A percentile compares a stretch with the other conserved stretches of the same genome.
These are phyloP conservation scores for Xylaria digitata DNA, from an alignment of 2,329 filamentous ascomycete genomes.

Conservation along the genomic window DNA sequence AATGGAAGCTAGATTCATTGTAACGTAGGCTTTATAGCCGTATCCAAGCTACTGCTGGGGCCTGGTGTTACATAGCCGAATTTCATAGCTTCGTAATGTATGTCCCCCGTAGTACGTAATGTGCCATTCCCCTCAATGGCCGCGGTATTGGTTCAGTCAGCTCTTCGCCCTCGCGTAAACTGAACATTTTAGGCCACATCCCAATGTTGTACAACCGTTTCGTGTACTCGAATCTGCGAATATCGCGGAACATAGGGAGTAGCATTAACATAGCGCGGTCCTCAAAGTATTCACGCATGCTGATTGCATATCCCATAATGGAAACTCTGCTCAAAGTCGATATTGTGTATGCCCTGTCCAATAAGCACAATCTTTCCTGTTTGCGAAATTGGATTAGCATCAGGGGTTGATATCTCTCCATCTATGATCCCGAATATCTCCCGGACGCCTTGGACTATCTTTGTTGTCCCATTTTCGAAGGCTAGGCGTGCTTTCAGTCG, in stretches of 20 bases:
- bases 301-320: slow-evolving; percentile 30
- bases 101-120: too few relatives aligned
- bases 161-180: neutral
- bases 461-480: slow-evolving; percentile 71
- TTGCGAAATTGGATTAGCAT: slow-evolving; percentile 41
- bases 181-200: neutral
- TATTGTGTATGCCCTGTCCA: slow-evolving; percentile 64
- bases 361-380: slow-evolving; percentile 73
- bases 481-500: slow-evolving; percentile 84
- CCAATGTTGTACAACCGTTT: neutral
- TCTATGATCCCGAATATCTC: slow-evolving; percentile 95
- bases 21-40: neutral
- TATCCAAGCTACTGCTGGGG: neutral
- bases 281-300: slow-evolving; percentile 3
- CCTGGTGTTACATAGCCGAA: too few relatives aligned
- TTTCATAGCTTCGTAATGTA: too few relatives aligned
- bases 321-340: slow-evolving; percentile 62
- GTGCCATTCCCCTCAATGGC: too few relatives aligned
- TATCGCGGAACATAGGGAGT: neutral
- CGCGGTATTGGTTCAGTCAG: too few relatives aligned
- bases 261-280: neutral
- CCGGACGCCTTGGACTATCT: slow-evolving; percentile 89
- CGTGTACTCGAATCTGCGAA: neutral
- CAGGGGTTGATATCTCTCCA: slow-evolving; percentile 46
- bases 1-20: neutral